Base-by-base conservation (phyloP, 768 basidiomycete genomes). In the Holtermanniella nyarrowii region DNA sequence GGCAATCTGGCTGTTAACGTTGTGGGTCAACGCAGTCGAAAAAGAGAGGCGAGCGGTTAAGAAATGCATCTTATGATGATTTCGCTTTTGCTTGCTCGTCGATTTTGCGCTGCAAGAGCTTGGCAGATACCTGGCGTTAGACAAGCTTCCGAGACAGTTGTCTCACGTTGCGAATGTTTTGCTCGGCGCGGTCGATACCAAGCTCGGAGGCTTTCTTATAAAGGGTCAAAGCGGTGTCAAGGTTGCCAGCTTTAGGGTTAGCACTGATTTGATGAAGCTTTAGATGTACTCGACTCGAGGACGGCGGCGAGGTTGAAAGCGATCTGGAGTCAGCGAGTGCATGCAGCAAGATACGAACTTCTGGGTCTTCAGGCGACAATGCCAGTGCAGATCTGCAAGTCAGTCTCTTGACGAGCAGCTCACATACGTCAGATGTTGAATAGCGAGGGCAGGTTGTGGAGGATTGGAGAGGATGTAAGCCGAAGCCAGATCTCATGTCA, bases 401-500 rank as follows among this genome's bases (percentile, higher is more conserved):
- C n/a, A n/a, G n/a, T n/a, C n/a, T n/a, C n/a, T n/a, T n/a, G 4
- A 13, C 21, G 10, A 26, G 3, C 23, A 48, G 20, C 47, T 10
- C 13, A 46, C 63, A 52, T 48, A 67, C 58, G 71, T 71, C 14
- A 72, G 49, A 50, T 74, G 66, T 44, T 69, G 64, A 46, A 74
- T 66, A 12, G 73, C 73, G 46, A 69, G 50, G n/a, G 69, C 73
- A 4, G 70, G 62, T 39, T 68, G 60, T 20, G 72, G 72, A 23
- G 73, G 72, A 37, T 58, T 55, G n/a, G 63, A 60, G 11, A 74
- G 56, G 40, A 72, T 70, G 40, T 72, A 69, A 5, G 73, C 73
- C 14, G 70, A 71, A 26, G 71, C 73, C 42, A 74, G 59, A 53
- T 74, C 64, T 41, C n/a, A 13, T 14, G n/a, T 5, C 13, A 16